These are phyloP conservation scores for Haplosporangium sp. DNA, from an alignment of 371 early-diverging fungal species.

Conservation along the genomic window DNA sequence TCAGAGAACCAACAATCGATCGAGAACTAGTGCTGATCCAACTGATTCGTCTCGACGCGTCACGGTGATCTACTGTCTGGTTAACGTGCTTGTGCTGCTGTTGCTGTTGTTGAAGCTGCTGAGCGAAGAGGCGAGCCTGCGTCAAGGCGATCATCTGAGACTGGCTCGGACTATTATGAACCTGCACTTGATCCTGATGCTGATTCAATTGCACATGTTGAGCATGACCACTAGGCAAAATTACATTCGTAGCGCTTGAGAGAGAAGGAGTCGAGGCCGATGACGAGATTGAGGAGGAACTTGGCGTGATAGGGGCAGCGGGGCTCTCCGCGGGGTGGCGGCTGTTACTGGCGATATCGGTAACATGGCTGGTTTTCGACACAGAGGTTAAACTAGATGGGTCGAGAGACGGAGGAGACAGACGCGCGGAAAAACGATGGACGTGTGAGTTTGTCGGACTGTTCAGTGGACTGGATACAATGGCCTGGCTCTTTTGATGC, in stretches of 20 bases:
- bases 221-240: slow-evolving; percentile 4
- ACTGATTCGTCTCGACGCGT: slow-evolving; percentile 17
- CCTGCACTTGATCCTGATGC: slow-evolving; percentile 11
- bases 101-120: slow-evolving; percentile 35
- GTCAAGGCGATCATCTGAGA: slow-evolving; percentile 29
- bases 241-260: slow-evolving; percentile 21
- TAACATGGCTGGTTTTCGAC: slow-evolving; percentile 20
- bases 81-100: slow-evolving; percentile 19
- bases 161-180: slow-evolving; percentile 5
- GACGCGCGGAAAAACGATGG: slow-evolving; percentile 25
- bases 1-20: slow-evolving; percentile 16
- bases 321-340: background rate
- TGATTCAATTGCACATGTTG: slow-evolving; percentile 2
- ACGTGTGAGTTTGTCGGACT: slow-evolving; percentile 32
- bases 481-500: slow-evolving; percentile 15
- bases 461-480: slow-evolving; percentile 39
- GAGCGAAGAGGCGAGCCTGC: slow-evolving; percentile 39
- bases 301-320: background rate
- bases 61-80: slow-evolving; percentile 1
- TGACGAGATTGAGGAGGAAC: slow-evolving; percentile 8
- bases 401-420: slow-evolving; percentile 6
- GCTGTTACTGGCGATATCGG: slow-evolving; percentile 15
- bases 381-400: slow-evolving; percentile 6
- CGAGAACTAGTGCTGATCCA: slow-evolving; percentile 18
- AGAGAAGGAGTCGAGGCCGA: background rate